Evolutionary conservation across 768 basidiomycete genomes (phyloP).

Genomic region (Daedalea quercina): DNA sequence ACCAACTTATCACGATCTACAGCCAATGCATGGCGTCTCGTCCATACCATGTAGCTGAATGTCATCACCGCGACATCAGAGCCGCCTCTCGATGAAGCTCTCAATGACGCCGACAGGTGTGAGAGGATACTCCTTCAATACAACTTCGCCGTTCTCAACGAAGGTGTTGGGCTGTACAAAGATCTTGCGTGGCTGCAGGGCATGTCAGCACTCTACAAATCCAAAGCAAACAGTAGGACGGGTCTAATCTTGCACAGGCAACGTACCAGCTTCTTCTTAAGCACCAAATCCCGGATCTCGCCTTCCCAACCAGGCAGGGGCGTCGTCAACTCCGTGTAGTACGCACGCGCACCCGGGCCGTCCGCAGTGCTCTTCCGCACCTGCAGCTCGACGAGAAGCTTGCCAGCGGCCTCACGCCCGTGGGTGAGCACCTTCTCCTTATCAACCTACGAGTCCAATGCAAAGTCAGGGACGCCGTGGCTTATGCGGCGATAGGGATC

Average conservation of each 20-base stretch:
- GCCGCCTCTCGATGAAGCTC: conserved; percentile 69
- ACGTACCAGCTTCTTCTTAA: conserved; percentile 72
- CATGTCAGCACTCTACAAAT: neutral
- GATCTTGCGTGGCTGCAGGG: conserved; percentile 66
- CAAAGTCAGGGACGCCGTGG: neutral
- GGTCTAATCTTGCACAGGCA: neutral
- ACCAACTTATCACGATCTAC: too few species aligned
- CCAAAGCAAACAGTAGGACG: neutral
- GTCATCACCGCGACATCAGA: neutral
- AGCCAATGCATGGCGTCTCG: too few species aligned
- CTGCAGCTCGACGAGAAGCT: conserved; percentile 74
- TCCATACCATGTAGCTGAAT: too few species aligned
- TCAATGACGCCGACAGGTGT: conserved; percentile 70
- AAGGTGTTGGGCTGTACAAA: conserved; percentile 82
- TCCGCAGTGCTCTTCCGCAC: conserved; percentile 84
- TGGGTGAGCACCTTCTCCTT: conserved; percentile 56
- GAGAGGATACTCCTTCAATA: conserved; percentile 74
- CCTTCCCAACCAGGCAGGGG: conserved; percentile 68
- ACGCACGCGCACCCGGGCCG: conserved; percentile 69
- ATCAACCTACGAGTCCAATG: conserved; percentile 47
- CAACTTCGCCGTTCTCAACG: conserved; percentile 57
- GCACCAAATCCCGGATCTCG: conserved; percentile 69
- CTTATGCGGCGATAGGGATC: neutral
- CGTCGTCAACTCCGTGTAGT: conserved; percentile 73
- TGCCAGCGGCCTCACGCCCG: conserved; percentile 63